Evolutionary conservation across 129 eudicot genomes (phyloP).

Genomic region (Daucus carota): DNA sequence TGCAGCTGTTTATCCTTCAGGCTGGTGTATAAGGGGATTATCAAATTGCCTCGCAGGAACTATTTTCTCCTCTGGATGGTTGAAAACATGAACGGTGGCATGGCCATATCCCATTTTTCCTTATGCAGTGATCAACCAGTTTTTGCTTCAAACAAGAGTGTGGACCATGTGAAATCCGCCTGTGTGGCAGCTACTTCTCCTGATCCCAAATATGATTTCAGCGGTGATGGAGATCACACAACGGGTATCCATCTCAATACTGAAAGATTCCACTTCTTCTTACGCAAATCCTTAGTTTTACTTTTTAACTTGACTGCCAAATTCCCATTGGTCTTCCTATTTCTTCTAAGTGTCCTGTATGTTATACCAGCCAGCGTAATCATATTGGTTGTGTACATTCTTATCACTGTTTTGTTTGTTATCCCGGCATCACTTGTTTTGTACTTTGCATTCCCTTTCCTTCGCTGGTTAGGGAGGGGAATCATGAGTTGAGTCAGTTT

Average conservation of each 20-base stretch:
- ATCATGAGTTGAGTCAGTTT: background rate
- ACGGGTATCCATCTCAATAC: background rate
- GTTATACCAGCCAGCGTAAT: constrained; percentile 27
- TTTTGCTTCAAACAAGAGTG: constrained; percentile 3
- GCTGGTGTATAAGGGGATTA: constrained; percentile 12
- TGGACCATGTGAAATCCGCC: background rate
- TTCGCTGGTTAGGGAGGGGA: constrained; percentile 5
- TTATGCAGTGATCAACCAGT: background rate
- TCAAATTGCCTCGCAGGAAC: constrained; percentile 25
- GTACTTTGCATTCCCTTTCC: constrained; percentile 11
- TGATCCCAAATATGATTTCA: background rate
- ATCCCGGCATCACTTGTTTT: constrained; percentile 8
- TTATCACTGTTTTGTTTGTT: constrained; percentile 7
- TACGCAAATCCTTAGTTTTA: constrained; percentile 21
- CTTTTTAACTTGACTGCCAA: constrained; percentile 10
- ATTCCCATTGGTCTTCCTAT: constrained; percentile 8
- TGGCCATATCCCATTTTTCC: constrained; percentile 13
- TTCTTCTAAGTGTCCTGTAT: constrained; percentile 13
- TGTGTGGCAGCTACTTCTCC: background rate
- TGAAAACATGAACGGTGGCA: constrained; percentile 24
- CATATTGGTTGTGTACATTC: constrained; percentile 7
- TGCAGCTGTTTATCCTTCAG: constrained; percentile 10
- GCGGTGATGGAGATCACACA: background rate
- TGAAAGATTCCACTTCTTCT: background rate
- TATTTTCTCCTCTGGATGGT: constrained; percentile 31